A percentile compares a stretch with the other conserved stretches of the same genome.
Evolutionary conservation across 2,329 filamentous ascomycete genomes (phyloP).

Genomic region (Colletotrichum lupini): DNA sequence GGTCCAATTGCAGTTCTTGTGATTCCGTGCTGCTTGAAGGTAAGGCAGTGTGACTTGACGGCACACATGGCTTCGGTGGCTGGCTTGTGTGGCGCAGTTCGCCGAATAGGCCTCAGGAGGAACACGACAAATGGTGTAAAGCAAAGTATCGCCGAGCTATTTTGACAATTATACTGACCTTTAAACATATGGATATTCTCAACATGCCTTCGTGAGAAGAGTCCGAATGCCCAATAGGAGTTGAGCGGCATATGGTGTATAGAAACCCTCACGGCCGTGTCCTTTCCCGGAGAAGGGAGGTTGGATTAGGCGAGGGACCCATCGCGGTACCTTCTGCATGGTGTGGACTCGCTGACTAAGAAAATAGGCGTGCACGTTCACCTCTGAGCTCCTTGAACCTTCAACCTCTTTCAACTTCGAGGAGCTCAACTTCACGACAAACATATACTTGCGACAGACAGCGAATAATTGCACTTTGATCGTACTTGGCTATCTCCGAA

Average conservation of each 20-base stretch:
- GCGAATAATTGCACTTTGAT: not conserved
- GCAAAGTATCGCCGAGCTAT: not conserved
- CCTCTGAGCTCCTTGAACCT: slow-evolving; percentile 22
- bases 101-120: too few species aligned
- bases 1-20: too few species aligned
- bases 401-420: slow-evolving; percentile 30
- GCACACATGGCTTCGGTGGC: too few species aligned
- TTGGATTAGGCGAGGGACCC: not conserved
- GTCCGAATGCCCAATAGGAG: not conserved
- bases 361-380: slow-evolving; percentile 15
- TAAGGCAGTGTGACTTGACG: too few species aligned
- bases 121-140: too few species aligned
- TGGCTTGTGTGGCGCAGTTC: too few species aligned
- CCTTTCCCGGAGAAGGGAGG: not conserved
- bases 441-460: slow-evolving; percentile 13
- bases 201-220: not conserved
- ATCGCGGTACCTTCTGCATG: not conserved
- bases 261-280: too few species aligned
- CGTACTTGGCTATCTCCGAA: not conserved
- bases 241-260: not conserved
- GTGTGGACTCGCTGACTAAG: slow-evolving; percentile 16
- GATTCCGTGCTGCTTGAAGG: too few species aligned
- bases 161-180: too few species aligned
- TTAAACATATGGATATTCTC: not conserved
- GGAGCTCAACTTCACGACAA: slow-evolving; percentile 16